These are phyloP conservation scores for Metschnikowia gruessii DNA, from an alignment of 805 yeast species.

Conservation along the genomic window DNA sequence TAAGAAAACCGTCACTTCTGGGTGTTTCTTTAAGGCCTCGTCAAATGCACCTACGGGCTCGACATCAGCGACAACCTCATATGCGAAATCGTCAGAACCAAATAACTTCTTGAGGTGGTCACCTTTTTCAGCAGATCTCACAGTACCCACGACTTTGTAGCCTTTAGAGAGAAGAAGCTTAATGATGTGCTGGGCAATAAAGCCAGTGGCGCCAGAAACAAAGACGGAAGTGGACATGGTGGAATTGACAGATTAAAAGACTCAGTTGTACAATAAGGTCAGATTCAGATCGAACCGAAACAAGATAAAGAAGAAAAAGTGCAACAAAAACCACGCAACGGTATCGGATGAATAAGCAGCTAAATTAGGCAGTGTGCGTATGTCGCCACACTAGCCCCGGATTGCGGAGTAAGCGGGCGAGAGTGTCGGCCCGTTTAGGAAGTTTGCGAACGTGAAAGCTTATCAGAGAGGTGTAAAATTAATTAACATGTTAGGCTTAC, in stretches of 20 bases:
- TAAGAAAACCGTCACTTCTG: slow-evolving; percentile 51
- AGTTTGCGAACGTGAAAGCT: neutral
- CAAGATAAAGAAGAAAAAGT: neutral
- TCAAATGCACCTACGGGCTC: slow-evolving; percentile 44
- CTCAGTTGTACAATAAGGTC: neutral
- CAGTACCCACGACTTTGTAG: slow-evolving; percentile 27
- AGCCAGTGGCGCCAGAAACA: slow-evolving; percentile 34
- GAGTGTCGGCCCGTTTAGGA: neutral
- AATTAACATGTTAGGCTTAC: neutral
- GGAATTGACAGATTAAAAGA: neutral
- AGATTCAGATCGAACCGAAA: neutral
- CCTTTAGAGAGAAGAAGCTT: slow-evolving; percentile 23
- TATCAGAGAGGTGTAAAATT: neutral
- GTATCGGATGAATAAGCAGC: neutral
- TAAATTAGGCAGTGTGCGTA: neutral
- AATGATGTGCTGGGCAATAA: slow-evolving; percentile 27
- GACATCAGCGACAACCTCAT: slow-evolving; percentile 49
- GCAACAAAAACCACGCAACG: neutral
- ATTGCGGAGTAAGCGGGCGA: slow-evolving; percentile 6
- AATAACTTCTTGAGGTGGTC: slow-evolving; percentile 24
- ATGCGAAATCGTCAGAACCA: slow-evolving; percentile 33
- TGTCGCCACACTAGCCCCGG: neutral
- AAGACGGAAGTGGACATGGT: slow-evolving; percentile 18
- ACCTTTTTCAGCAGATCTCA: slow-evolving; percentile 25
- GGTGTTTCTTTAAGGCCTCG: slow-evolving; percentile 42